Evolutionary conservation across 352 stramenopile species (phyloP).

Genomic region (Pythium sp.): DNA sequence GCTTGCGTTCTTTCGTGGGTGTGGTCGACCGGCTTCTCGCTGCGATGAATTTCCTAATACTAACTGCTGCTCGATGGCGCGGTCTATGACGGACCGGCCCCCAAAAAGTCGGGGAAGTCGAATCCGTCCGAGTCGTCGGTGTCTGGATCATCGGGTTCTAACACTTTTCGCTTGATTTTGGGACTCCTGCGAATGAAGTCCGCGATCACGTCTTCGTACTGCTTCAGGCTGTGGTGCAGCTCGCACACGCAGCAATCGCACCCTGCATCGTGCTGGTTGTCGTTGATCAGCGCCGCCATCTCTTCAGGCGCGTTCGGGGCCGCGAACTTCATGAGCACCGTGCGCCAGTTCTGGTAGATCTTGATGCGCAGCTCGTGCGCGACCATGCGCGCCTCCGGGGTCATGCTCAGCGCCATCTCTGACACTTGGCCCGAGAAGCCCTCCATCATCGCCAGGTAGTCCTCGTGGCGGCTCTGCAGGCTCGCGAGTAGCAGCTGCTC

Average conservation of each 20-base stretch:
- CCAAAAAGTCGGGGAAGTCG: conserved; percentile 20
- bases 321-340: conserved; percentile 66
- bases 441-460: conserved; percentile 72
- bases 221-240: conserved; percentile 40
- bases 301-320: conserved; percentile 52
- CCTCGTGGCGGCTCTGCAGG: conserved; percentile 63
- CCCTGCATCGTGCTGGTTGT: conserved; percentile 27
- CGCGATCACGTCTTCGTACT: conserved; percentile 55
- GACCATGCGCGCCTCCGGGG: conserved; percentile 68
- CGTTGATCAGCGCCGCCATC: conserved; percentile 32
- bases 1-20: conserved; percentile 1
- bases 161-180: conserved; percentile 36
- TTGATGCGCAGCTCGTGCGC: conserved; percentile 70
- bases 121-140: conserved; percentile 18
- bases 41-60: conserved; percentile 17
- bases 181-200: conserved; percentile 61
- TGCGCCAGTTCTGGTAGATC: conserved; percentile 84
- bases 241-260: conserved; percentile 62
- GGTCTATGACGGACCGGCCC: conserved; percentile 12
- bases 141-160: conserved; percentile 16
- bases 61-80: conserved; percentile 7
- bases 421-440: conserved; percentile 56
- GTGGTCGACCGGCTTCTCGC: conserved; percentile 1
- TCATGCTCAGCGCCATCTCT: conserved; percentile 61
- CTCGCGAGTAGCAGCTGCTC: conserved; percentile 65